These are phyloP conservation scores for Colletotrichum tropicale DNA, from an alignment of 2,329 filamentous ascomycete genomes.

Conservation along the genomic window DNA sequence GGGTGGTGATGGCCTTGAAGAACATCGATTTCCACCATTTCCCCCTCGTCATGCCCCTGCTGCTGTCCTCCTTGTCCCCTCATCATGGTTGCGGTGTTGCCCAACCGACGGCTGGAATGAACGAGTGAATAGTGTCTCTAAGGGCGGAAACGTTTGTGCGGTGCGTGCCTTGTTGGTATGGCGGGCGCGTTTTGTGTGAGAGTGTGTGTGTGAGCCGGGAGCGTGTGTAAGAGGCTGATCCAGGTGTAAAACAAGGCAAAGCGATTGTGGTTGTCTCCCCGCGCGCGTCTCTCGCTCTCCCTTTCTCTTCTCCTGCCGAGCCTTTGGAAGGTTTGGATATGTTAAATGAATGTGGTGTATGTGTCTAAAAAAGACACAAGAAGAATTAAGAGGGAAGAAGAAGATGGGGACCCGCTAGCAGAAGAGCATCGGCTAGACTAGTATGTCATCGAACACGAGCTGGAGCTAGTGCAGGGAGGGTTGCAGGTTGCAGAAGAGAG, in stretches of 20 bases:
- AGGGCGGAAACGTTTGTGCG: background rate
- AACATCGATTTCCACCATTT: constrained; percentile 39
- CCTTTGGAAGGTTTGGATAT: background rate
- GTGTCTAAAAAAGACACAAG: background rate
- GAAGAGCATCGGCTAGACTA: background rate
- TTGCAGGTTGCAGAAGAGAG: background rate
- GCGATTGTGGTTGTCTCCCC: constrained; percentile 1
- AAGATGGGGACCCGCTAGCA: constrained; percentile 5
- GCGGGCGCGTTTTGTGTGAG: background rate
- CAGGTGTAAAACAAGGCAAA: background rate
- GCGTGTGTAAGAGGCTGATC: background rate
- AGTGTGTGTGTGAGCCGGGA: background rate
- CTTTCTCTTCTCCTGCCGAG: background rate
- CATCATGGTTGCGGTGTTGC: constrained; percentile 22
- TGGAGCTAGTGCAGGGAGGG: background rate
- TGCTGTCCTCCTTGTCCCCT: constrained; percentile 23
- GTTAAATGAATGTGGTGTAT: constrained; percentile 11
- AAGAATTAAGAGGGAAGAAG: background rate
- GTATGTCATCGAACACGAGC: constrained; percentile 17
- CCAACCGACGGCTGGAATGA: constrained; percentile 20
- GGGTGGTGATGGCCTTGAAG: constrained; percentile 25
- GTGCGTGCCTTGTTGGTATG: background rate
- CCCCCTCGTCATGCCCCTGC: constrained; percentile 31
- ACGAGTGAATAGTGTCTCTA: constrained; percentile 12
- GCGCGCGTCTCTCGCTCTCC: background rate